Percentiles rank a stretch among this genome's conserved stretches.
phyloP scores from a whole-genome alignment of 805 yeast species.

The Sugiyamaella valdiviana region DNA sequence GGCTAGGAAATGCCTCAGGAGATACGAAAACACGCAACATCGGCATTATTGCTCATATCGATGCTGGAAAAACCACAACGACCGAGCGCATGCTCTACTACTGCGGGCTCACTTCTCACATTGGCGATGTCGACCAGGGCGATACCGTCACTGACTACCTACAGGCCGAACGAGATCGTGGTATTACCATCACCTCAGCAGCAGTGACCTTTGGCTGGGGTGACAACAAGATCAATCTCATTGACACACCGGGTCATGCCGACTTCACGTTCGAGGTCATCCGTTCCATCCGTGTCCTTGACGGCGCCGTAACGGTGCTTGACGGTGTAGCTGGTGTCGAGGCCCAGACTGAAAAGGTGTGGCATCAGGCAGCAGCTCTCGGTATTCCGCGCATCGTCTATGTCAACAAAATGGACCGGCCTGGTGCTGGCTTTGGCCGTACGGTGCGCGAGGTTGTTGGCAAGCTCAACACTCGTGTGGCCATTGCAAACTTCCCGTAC shows the following conservation, averaged over 20 bases:
- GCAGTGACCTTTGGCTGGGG: constrained; percentile 91
- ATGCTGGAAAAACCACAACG: constrained; percentile 97
- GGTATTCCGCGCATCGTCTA: constrained; percentile 71
- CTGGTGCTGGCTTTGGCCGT: constrained; percentile 90
- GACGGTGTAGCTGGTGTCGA: constrained; percentile 98
- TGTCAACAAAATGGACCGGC: constrained; percentile 93
- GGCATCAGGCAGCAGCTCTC: constrained; percentile 73
- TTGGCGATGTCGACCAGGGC: constrained; percentile 93
- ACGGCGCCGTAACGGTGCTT: constrained; percentile 87
- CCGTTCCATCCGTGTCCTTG: constrained; percentile 81
- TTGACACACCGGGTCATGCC: constrained; percentile 98
- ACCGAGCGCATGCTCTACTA: constrained; percentile 93
- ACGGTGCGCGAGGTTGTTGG: constrained; percentile 79
- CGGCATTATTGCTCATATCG: constrained; percentile 98
- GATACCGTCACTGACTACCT: constrained; percentile 92
- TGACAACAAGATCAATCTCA: constrained; percentile 66
- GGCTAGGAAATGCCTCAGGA: not conserved
- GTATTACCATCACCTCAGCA: constrained; percentile 94
- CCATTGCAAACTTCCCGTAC: constrained; percentile 70
- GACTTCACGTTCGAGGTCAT: constrained; percentile 95
- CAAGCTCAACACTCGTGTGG: constrained; percentile 68
- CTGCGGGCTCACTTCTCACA: constrained; percentile 68
- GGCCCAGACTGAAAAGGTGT: constrained; percentile 95
- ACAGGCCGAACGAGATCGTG: constrained; percentile 84
- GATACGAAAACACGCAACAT: constrained; percentile 56